Evolutionary conservation across 768 basidiomycete species (phyloP), one percentile per base, ranked within the genome.

Genomic region (Cystofilobasidium capitatum): DNA sequence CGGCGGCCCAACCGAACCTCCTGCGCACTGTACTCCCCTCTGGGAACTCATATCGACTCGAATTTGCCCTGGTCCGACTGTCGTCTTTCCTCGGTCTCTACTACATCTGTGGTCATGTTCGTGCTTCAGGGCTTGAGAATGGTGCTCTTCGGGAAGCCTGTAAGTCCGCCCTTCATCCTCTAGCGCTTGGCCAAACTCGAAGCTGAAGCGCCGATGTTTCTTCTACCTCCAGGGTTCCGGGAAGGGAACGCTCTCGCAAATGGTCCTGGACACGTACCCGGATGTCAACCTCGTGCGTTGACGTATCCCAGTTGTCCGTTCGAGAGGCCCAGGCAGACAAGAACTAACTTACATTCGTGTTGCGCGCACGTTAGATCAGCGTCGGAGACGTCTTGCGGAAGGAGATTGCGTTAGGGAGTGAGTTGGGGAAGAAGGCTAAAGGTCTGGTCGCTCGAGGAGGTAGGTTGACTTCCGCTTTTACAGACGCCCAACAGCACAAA

Each of bases 361-460:
- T 66, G 3, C 5, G 29, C 29, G 91, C 61, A 70, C 85, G 42
- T 82, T 84, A 66, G 20, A 77, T 93, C 60, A 90, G 88, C 10
- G 88, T 88, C 2, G 91, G 91, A 12, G 91, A 96, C 75, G 79
- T 93, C 44, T 78, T 96, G 71, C 81, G 91, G 70, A 86, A 88
- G 70, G 88, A 96, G 71, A 91, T 96, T 68, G 80, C 82, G 17
- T 84, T 88, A 64, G 84, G 85, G 70, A 89, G 88, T 1, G 81
- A 84, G 35, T 77, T 93, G 9, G 91, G 91, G 0, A 78, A 79
- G 64, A 79, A 85, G 72, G 91, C 88, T 0, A 87, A 90, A 74
- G 81, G 81, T 45, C 85, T 91, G 55, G 88, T 96, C 35, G 88
- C 88, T 10, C 80, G 81, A 20, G 91, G 91, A 29, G 86, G 77